Evolutionary conservation across 106 monocot genomes (phyloP).

Genomic region (Chionographis japonica): DNA sequence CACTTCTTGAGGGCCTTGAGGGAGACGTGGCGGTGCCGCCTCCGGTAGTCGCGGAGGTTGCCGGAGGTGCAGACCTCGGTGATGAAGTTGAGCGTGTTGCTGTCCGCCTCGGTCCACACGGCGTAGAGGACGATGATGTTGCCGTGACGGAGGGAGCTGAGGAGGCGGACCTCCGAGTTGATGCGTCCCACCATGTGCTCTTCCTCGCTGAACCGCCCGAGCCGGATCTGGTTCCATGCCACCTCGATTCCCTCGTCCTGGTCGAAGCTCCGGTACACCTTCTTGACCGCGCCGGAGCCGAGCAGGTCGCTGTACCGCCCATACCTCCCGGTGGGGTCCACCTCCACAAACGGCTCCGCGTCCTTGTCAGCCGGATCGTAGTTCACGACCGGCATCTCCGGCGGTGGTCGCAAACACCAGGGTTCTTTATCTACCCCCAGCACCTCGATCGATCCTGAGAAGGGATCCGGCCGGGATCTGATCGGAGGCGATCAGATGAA

Average conservation of each 20-base stretch:
- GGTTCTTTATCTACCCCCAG: too few species aligned
- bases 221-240: constrained; percentile 80
- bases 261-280: constrained; percentile 86
- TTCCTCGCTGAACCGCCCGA: constrained; percentile 31
- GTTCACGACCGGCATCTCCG: constrained; percentile 17
- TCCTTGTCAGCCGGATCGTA: constrained; percentile 28
- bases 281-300: constrained; percentile 64
- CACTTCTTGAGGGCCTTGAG: constrained; percentile 83
- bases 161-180: constrained; percentile 63
- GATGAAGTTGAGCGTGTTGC: constrained; percentile 73
- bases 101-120: constrained; percentile 33
- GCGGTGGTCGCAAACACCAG: too few species aligned
- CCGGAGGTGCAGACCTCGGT: constrained; percentile 93
- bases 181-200: constrained; percentile 33
- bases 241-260: constrained; percentile 82
- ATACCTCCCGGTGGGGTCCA: constrained; percentile 78
- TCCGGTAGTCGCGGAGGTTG: constrained; percentile 60
- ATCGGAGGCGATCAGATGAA: constrained; percentile 14
- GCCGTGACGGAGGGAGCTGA: constrained; percentile 50
- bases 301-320: constrained; percentile 70
- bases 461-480: too few species aligned
- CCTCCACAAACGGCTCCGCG: constrained; percentile 74
- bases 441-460: too few species aligned
- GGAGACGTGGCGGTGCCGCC: constrained; percentile 61
- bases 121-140: constrained; percentile 64